These are phyloP conservation scores for Pichia scutulata DNA, from an alignment of 805 yeast genomes.

Conservation along the genomic window DNA sequence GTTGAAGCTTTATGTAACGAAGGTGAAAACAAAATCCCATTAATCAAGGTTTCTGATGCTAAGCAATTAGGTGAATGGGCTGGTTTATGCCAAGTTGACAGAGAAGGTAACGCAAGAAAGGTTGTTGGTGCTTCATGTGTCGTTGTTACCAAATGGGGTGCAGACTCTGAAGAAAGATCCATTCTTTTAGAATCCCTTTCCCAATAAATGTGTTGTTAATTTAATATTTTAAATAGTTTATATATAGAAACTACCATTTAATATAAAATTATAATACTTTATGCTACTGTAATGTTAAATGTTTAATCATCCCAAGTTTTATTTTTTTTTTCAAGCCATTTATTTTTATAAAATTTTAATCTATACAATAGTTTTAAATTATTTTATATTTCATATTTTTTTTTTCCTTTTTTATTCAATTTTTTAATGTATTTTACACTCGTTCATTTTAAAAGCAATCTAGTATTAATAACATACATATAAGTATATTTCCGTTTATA, in stretches of 20 bases:
- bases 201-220: constrained; percentile 52
- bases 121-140: constrained; percentile 99
- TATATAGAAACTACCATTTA: neutral
- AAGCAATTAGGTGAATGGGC: constrained; percentile 99
- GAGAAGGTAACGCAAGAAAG: constrained; percentile 99
- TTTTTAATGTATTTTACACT: neutral
- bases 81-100: constrained; percentile 98
- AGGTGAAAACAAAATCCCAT: constrained; percentile 92
- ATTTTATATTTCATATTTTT: neutral
- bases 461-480: constrained; percentile 1
- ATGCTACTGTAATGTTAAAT: no score
- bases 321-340: no score
- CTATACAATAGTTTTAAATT: neutral
- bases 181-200: constrained; percentile 94
- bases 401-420: neutral
- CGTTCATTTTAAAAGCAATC: neutral
- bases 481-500: constrained; percentile 10
- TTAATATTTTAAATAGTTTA: constrained; percentile 1
- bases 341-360: no score
- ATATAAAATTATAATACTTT: neutral
- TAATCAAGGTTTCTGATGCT: constrained; percentile 99
- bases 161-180: constrained; percentile 95
- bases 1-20: constrained; percentile 99
- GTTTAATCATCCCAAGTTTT: no score
- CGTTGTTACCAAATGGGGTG: constrained; percentile 99